Percentiles rank a stretch among this genome's conserved stretches.
Conservation (phyloP, 352 stramenopile genomes). For the Blastocystis sp. region DNA sequence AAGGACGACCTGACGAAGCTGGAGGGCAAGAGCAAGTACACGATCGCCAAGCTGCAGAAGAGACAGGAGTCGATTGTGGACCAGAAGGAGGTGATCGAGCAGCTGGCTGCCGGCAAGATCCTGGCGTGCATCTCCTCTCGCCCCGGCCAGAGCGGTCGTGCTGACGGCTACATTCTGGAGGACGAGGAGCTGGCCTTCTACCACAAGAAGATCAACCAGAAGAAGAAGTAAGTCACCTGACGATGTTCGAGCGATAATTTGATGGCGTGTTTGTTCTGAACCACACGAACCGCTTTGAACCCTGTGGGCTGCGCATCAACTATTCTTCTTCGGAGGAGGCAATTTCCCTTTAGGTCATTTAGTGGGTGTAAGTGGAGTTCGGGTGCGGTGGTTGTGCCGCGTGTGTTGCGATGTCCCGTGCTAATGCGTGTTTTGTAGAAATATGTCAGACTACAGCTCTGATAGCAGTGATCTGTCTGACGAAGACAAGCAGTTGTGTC, state of each 20-base stretch:
- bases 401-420: not conserved
- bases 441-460: not conserved
- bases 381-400: not conserved
- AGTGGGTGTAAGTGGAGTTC: not conserved
- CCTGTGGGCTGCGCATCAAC: not conserved
- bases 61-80: too few relatives aligned
- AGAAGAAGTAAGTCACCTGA: slow-evolving; percentile 52
- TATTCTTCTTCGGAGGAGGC: not conserved
- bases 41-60: too few relatives aligned
- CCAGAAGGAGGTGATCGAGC: too few relatives aligned
- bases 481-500: slow-evolving; percentile 86
- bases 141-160: too few relatives aligned
- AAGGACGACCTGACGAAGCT: too few relatives aligned
- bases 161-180: not conserved
- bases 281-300: not conserved
- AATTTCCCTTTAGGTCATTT: not conserved
- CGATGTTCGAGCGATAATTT: not conserved
- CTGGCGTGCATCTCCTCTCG: too few relatives aligned
- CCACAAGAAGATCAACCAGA: slow-evolving; percentile 70
- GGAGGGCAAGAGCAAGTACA: too few relatives aligned
- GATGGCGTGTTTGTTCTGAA: not conserved
- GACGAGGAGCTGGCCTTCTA: slow-evolving; percentile 65
- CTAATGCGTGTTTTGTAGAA: not conserved
- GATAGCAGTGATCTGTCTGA: slow-evolving; percentile 12
- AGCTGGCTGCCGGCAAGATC: too few relatives aligned